A percentile compares a stretch with the other conserved stretches of the same genome.
These are phyloP conservation scores for Geotrichum phurueaensis DNA, from an alignment of 1,139 yeast genomes.

Conservation along the genomic window DNA sequence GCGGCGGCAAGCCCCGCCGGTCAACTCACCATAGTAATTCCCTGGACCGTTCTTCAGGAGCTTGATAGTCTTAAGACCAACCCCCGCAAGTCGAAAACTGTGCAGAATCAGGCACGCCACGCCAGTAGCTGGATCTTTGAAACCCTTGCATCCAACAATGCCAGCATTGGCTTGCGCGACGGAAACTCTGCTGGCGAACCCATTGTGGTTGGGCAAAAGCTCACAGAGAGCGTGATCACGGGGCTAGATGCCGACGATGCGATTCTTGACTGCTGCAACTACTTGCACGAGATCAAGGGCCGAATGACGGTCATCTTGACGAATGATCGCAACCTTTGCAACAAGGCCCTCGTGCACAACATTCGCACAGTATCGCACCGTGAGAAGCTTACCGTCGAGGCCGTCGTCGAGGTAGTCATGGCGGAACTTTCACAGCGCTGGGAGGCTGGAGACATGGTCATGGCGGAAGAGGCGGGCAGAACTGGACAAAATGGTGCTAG, in stretches of 20 bases:
- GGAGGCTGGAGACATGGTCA: background rate
- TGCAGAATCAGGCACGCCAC: slow-evolving; percentile 48
- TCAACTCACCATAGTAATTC: slow-evolving; percentile 55
- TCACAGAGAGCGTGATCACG: slow-evolving; percentile 45
- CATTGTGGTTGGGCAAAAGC: slow-evolving; percentile 59
- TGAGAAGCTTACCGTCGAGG: background rate
- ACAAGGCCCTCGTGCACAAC: slow-evolving; percentile 65
- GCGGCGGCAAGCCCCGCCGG: slow-evolving; percentile 26
- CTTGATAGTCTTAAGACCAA: slow-evolving; percentile 69
- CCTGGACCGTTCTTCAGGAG: slow-evolving; percentile 64
- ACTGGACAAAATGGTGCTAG: background rate
- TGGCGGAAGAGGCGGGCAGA: background rate
- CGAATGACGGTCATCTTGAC: slow-evolving; percentile 57
- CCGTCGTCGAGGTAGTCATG: background rate
- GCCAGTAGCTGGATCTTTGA: slow-evolving; percentile 76
- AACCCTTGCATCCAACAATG: slow-evolving; percentile 45
- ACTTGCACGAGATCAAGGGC: slow-evolving; percentile 42
- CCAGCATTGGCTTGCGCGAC: background rate
- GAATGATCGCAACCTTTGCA: slow-evolving; percentile 77
- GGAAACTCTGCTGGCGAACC: slow-evolving; percentile 32
- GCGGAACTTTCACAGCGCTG: background rate
- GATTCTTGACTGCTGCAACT: slow-evolving; percentile 78
- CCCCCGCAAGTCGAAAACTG: slow-evolving; percentile 19
- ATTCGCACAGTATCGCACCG: slow-evolving; percentile 55
- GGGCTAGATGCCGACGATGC: slow-evolving; percentile 63